Percentiles rank a stretch among this genome's conserved stretches.
Evolutionary conservation across 352 stramenopile species (phyloP).

Genomic region (Phytophthora ohioensis): DNA sequence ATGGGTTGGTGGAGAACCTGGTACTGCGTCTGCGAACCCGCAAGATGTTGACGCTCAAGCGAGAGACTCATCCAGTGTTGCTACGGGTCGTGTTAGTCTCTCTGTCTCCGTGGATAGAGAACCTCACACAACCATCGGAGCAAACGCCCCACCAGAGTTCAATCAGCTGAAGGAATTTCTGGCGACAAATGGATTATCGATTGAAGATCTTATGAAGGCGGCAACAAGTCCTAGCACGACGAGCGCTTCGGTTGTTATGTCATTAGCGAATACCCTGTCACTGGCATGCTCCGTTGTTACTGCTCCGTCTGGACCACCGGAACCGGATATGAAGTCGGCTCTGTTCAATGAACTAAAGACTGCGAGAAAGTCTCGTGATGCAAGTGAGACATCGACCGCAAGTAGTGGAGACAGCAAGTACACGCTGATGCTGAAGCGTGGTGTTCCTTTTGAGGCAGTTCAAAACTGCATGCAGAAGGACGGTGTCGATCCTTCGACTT

Average conservation of each 20-base stretch:
- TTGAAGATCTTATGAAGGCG: slow-evolving; percentile 77
- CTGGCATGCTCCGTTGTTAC: slow-evolving; percentile 5
- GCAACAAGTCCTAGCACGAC: slow-evolving; percentile 58
- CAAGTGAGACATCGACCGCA: slow-evolving; percentile 2
- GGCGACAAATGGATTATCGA: slow-evolving; percentile 62
- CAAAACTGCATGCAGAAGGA: slow-evolving; percentile 83
- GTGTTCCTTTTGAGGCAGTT: slow-evolving; percentile 75
- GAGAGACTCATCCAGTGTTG: neutral
- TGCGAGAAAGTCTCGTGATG: slow-evolving; percentile 15
- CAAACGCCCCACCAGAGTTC: slow-evolving; percentile 44
- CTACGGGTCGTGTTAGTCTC: neutral
- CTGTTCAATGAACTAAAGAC: slow-evolving; percentile 29
- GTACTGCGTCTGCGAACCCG: slow-evolving; percentile 23
- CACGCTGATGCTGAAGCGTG: slow-evolving; percentile 68
- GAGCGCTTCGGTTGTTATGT: slow-evolving; percentile 27
- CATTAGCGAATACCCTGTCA: slow-evolving; percentile 22
- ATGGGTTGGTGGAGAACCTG: slow-evolving; percentile 43
- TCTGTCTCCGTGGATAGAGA: slow-evolving; percentile 17
- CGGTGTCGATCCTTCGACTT: slow-evolving; percentile 52
- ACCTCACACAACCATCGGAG: neutral
- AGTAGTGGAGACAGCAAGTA: slow-evolving; percentile 53
- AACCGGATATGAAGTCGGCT: slow-evolving; percentile 27
- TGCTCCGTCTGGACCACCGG: slow-evolving; percentile 6
- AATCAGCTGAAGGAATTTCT: slow-evolving; percentile 75
- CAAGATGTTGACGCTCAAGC: slow-evolving; percentile 35